Evolutionary conservation across 2,329 filamentous ascomycete species (phyloP).

Genomic region (Fusarium xylarioides): DNA sequence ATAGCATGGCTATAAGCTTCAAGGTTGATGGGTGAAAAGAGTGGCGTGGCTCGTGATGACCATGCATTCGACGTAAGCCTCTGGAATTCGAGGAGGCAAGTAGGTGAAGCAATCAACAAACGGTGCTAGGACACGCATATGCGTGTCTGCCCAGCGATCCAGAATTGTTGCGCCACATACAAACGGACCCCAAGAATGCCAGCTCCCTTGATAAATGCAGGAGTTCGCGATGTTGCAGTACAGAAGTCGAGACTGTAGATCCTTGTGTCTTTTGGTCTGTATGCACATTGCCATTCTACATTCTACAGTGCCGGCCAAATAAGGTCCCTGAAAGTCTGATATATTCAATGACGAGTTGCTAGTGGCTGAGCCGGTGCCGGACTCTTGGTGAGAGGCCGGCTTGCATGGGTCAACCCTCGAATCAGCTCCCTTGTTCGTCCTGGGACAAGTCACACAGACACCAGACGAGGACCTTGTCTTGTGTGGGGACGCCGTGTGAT

Average conservation of each 20-base stretch:
- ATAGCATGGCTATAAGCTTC: neutral
- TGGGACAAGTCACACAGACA: constrained; percentile 36
- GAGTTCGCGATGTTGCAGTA: constrained; percentile 15
- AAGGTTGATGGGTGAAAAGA: neutral
- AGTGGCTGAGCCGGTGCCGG: constrained; percentile 30
- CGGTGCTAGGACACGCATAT: constrained; percentile 21
- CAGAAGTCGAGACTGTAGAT: constrained; percentile 1
- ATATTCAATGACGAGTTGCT: constrained; percentile 32
- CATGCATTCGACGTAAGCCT: constrained; percentile 21
- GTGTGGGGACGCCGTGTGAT: constrained; percentile 37
- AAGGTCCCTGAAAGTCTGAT: constrained; percentile 22
- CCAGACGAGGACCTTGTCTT: constrained; percentile 21
- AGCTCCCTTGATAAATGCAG: constrained; percentile 12
- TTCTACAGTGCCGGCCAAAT: constrained; percentile 6
- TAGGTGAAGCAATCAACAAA: constrained; percentile 27
- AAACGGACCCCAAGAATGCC: constrained; percentile 24
- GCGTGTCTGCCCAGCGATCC: constrained; percentile 6
- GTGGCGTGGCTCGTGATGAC: constrained; percentile 34
- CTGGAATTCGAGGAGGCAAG: constrained; percentile 31
- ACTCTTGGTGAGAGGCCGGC: constrained; percentile 19
- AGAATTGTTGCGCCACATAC: constrained; percentile 16
- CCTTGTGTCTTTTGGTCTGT: neutral
- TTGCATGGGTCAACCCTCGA: constrained; percentile 27
- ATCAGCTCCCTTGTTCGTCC: constrained; percentile 28
- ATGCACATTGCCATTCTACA: neutral